These are phyloP conservation scores for Crithidia acanthocephali DNA, from an alignment of 208 protist species.

Conservation along the genomic window DNA sequence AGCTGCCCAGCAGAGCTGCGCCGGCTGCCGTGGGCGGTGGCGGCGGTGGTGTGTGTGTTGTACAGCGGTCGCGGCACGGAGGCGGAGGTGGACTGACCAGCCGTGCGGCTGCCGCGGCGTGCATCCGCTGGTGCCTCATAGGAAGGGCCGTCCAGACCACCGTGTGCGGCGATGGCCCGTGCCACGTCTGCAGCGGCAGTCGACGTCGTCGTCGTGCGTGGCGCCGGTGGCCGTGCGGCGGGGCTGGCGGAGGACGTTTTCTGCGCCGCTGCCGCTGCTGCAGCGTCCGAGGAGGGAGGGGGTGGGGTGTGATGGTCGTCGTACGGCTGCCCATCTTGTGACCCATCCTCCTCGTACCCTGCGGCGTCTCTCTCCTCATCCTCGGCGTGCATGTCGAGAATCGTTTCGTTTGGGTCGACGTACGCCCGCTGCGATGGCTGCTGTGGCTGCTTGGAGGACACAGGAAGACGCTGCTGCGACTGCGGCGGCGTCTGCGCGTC, in stretches of 20 bases:
- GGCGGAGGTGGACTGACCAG: background rate
- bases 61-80: slow-evolving; percentile 3
- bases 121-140: background rate
- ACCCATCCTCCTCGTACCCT: too few relatives aligned
- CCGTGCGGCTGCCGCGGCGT: background rate
- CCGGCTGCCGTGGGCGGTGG: slow-evolving; percentile 1
- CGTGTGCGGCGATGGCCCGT: slow-evolving; percentile 23
- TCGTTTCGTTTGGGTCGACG: slow-evolving; percentile 7
- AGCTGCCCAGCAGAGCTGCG: background rate
- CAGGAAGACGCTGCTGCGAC: slow-evolving; percentile 2
- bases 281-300: background rate
- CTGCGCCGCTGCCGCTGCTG: background rate
- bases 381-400: slow-evolving; percentile 1
- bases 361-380: background rate
- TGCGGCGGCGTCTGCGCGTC: slow-evolving; percentile 2
- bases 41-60: background rate
- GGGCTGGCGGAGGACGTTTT: slow-evolving; percentile 6
- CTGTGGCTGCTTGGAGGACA: background rate
- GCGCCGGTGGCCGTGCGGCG: slow-evolving; percentile 9
- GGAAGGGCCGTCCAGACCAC: background rate
- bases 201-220: background rate
- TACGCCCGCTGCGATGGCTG: background rate
- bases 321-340: background rate
- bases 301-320: too few relatives aligned
- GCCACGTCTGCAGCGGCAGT: slow-evolving; percentile 6